phyloP scores from a whole-genome alignment of 1,284 basidiomycete species.

The Moniliophthora roreri region DNA sequence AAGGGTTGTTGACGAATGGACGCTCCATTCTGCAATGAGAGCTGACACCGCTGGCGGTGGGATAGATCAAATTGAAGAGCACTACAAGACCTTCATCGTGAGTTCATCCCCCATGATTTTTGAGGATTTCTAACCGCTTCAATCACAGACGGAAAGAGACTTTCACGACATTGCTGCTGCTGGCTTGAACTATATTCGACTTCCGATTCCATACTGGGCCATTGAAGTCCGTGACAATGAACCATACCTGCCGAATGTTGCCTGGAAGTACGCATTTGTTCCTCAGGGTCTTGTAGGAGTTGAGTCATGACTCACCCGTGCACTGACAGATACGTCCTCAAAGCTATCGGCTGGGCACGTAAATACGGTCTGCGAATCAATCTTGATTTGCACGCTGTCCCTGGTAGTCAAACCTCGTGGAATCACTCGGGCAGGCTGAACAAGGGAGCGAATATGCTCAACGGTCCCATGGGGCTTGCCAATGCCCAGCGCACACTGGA shows the following conservation, averaged over 20 bases:
- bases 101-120: constrained; percentile 25
- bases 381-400: constrained; percentile 82
- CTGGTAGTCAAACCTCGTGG: constrained; percentile 83
- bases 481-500: constrained; percentile 92
- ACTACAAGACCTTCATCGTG: constrained; percentile 76
- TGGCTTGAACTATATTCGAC: constrained; percentile 69
- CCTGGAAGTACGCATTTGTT: constrained; percentile 49
- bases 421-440: constrained; percentile 77
- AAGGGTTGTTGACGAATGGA: constrained; percentile 53
- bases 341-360: constrained; percentile 91
- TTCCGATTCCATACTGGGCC: constrained; percentile 73
- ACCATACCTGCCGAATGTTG: constrained; percentile 43
- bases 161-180: constrained; percentile 73
- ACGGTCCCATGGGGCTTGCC: constrained; percentile 63
- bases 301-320: too few species aligned
- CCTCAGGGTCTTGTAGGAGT: too few species aligned
- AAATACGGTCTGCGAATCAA: constrained; percentile 96
- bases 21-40: constrained; percentile 44
- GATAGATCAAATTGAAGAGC: constrained; percentile 60
- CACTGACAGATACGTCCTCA: constrained; percentile 83
- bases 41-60: constrained; percentile 49
- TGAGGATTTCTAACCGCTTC: neutral
- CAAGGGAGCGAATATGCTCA: constrained; percentile 61
- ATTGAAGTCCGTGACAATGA: constrained; percentile 51
- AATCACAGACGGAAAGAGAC: constrained; percentile 69